These are phyloP conservation scores for Heracleum sosnowskyi DNA, from an alignment of 129 eudicot species.

Conservation along the genomic window DNA sequence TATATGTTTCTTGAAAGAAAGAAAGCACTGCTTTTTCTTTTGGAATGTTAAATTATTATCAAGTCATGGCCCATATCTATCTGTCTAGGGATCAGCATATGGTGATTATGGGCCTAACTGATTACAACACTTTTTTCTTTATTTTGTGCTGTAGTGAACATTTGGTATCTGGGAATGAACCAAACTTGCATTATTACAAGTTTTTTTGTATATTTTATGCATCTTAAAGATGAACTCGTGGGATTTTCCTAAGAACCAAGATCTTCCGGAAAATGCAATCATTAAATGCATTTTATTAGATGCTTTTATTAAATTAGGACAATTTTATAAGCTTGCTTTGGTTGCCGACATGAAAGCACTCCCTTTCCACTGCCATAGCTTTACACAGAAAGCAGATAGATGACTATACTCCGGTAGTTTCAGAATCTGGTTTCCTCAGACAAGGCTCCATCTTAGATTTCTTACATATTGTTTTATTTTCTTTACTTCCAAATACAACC, in stretches of 20 bases:
- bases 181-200: conserved; percentile 2
- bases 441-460: not conserved
- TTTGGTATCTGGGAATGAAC: not conserved
- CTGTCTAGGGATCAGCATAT: conserved; percentile 6
- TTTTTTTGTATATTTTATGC: not conserved
- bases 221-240: not conserved
- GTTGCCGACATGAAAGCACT: not conserved
- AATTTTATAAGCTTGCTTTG: not conserved
- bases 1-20: conserved; percentile 6
- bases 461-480: no score
- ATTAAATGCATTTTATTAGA: not conserved
- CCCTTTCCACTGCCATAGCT: not conserved
- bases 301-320: not conserved
- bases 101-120: not conserved
- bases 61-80: conserved; percentile 9
- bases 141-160: not conserved
- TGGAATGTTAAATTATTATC: not conserved
- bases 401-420: not conserved
- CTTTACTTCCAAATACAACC: not conserved
- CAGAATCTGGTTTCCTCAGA: no score
- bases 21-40: not conserved
- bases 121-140: not conserved
- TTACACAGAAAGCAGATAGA: not conserved
- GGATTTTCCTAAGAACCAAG: not conserved
- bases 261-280: not conserved